Evolutionary conservation across 768 basidiomycete genomes (phyloP).

Genomic region (Pisolithus orientalis): DNA sequence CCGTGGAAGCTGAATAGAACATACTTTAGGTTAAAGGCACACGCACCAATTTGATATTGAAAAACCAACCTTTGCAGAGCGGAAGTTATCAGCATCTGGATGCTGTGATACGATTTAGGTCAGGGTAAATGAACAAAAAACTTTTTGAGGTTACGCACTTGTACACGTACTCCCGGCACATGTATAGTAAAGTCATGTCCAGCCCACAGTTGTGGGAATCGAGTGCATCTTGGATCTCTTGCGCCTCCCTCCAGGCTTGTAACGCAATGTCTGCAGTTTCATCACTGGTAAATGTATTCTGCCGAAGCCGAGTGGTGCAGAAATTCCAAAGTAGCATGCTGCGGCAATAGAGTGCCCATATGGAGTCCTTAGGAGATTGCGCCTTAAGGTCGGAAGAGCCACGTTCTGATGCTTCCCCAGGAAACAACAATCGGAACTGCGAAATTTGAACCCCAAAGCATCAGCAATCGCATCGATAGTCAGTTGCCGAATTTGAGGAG

Average conservation of each 20-base stretch:
- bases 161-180: slow-evolving; percentile 64
- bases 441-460: neutral
- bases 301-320: slow-evolving; percentile 45
- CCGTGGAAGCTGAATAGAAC: slow-evolving; percentile 43
- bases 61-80: slow-evolving; percentile 55
- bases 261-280: slow-evolving; percentile 55
- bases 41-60: neutral
- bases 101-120: slow-evolving; percentile 34
- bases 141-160: slow-evolving; percentile 44
- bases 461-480: slow-evolving; percentile 3
- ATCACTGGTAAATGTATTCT: slow-evolving; percentile 36
- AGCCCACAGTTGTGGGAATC: slow-evolving; percentile 65
- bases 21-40: slow-evolving; percentile 1
- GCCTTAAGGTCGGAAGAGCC: slow-evolving; percentile 34
- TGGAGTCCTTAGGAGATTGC: slow-evolving; percentile 64
- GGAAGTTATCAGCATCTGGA: slow-evolving; percentile 58
- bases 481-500: neutral
- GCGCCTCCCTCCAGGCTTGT: slow-evolving; percentile 61
- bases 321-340: slow-evolving; percentile 79
- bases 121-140: slow-evolving; percentile 6
- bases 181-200: slow-evolving; percentile 61
- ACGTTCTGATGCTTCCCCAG: slow-evolving; percentile 62
- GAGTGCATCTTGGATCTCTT: slow-evolving; percentile 59
- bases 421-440: slow-evolving; percentile 52
- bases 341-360: slow-evolving; percentile 80